A percentile compares a stretch with the other conserved stretches of the same genome.
Conservation (phyloP, 129 eudicot species). For the Centaurea solstitialis region DNA sequence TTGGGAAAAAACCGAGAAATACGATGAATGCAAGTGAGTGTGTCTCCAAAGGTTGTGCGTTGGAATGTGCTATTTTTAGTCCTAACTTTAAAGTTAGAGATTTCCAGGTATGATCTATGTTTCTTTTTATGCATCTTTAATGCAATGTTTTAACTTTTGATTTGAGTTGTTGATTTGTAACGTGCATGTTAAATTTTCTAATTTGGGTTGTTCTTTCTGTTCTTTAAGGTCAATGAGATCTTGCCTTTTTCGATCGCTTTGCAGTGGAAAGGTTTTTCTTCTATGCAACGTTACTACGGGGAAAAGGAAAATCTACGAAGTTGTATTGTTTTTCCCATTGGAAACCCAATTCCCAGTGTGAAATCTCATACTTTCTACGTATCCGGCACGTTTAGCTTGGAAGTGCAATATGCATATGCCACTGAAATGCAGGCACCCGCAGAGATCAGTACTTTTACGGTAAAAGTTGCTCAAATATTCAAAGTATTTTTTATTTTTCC, state of each 20-base stretch:
- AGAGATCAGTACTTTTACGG: constrained; percentile 83
- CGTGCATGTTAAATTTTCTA: not conserved
- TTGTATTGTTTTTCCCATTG: constrained; percentile 79
- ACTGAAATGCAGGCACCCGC: constrained; percentile 78
- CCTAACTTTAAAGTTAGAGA: constrained; percentile 92
- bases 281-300: constrained; percentile 52
- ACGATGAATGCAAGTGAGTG: constrained; percentile 97
- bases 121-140: not conserved
- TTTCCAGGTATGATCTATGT: constrained; percentile 51
- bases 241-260: constrained; percentile 79
- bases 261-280: constrained; percentile 65
- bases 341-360: constrained; percentile 70
- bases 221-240: constrained; percentile 77
- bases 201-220: not conserved
- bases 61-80: constrained; percentile 90
- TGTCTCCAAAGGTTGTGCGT: constrained; percentile 85
- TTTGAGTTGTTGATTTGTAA: not conserved
- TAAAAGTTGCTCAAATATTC: constrained; percentile 10
- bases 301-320: constrained; percentile 54
- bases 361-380: constrained; percentile 71
- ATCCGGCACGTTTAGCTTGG: constrained; percentile 68
- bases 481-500: not conserved
- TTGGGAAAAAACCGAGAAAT: constrained; percentile 87
- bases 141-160: not conserved
- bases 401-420: constrained; percentile 73